Evolutionary conservation across 176 grass and related monocot species (phyloP).

Genomic region (Oryza glaberrima): DNA sequence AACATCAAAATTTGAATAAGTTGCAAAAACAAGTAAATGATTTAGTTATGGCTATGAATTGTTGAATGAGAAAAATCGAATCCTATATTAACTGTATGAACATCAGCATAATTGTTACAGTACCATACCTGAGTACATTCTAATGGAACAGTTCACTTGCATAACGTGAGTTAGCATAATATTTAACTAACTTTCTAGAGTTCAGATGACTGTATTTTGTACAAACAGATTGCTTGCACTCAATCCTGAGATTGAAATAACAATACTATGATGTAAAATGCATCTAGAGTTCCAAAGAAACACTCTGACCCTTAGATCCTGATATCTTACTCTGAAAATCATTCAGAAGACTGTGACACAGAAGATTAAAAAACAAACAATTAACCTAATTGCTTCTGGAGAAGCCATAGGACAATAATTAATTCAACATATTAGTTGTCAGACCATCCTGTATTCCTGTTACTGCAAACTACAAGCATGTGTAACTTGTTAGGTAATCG

Average conservation of each 20-base stretch:
- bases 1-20: neutral
- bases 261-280: neutral
- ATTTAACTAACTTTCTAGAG: neutral
- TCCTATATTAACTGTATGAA: neutral
- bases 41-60: neutral
- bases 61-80: neutral
- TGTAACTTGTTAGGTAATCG: conserved; percentile 8
- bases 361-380: neutral
- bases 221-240: neutral
- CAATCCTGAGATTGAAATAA: neutral
- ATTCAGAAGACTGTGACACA: neutral
- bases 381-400: neutral
- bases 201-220: neutral
- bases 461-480: neutral
- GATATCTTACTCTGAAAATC: neutral
- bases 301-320: neutral
- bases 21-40: neutral
- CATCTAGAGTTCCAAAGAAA: neutral
- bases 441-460: neutral
- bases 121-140: neutral
- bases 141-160: neutral
- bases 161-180: neutral
- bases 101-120: neutral
- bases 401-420: neutral
- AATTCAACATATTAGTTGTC: conserved; percentile 2